Base-by-base conservation (phyloP, 2,329 filamentous ascomycete species). In the Neopestalotiopsis clavispora region DNA sequence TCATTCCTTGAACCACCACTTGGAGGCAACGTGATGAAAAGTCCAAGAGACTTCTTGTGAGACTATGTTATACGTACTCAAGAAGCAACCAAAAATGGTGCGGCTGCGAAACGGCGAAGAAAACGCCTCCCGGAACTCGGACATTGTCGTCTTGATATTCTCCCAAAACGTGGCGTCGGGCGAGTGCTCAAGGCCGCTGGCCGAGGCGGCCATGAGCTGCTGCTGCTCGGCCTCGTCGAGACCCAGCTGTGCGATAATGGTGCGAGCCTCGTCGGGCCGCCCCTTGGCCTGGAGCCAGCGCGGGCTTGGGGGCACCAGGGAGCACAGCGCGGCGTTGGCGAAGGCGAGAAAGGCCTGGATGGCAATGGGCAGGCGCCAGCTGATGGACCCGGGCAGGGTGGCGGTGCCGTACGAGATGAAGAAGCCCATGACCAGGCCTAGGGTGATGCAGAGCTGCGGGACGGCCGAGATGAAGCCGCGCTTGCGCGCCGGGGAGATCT, bases 341-440 rank as follows among this genome's bases (percentile, higher is more conserved):
- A 80, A 76, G 4, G 78, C 78, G 9, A 80, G 72, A 4, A 75
- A 74, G 0, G 83, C 81, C 2, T 79, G 78, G 1, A 82, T 72
- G 0, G 81, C 81, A 2, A 87, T 79, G 0, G 89, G 89, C 0
- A 88, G 78, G 2, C 88, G 82, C 88, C 88, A 91, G 1, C 87
- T 84, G 1, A 88, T 73, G 0, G 85, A 84, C 2, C 69, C 70
- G 6, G 32, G 12, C 1, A 74, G 63, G 42, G 69, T 66, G n/a
- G 84, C 80, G 9, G 85, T 86, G 13, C 87, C 89, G 70, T 91
- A 91, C 72, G 87, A 90, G 6, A 83, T 85, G 73, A 91, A 91
- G 74, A 87, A 91, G 0, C 89, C 89, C 0, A 81, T 70, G 1
- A 86, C 84, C 0, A 91, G 74, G 0, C 87, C 88, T 1, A 82